Evolutionary conservation across 73 alveolate species (phyloP).

Genomic region (Effrenium voratum): DNA sequence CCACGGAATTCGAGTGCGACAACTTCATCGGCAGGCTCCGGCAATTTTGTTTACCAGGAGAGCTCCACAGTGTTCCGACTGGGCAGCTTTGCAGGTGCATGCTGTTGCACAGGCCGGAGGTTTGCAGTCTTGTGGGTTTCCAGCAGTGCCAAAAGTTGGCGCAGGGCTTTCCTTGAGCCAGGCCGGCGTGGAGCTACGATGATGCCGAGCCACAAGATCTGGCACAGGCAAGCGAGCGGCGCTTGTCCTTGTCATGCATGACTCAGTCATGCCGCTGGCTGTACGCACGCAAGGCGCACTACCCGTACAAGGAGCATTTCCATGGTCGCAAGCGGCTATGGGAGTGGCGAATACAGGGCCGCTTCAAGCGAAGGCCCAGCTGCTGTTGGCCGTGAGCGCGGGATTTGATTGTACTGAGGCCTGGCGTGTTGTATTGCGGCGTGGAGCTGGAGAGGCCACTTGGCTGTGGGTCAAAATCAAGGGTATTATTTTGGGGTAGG

Average conservation of each 20-base stretch:
- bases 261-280: neutral
- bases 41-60: neutral
- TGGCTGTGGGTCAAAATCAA: neutral
- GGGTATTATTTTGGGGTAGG: too few species aligned
- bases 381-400: neutral
- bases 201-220: conserved; percentile 56
- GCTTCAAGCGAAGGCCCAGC: conserved; percentile 58
- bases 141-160: neutral
- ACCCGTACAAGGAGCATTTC: conserved; percentile 82
- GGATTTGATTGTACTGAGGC: neutral
- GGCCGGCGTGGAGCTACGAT: conserved; percentile 92
- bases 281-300: conserved; percentile 26
- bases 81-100: conserved; percentile 53
- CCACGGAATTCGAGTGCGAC: conserved; percentile 85
- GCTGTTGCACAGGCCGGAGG: conserved; percentile 33
- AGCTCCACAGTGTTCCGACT: neutral
- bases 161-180: neutral
- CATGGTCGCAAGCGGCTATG: conserved; percentile 93
- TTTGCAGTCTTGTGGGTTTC: neutral
- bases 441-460: conserved; percentile 58
- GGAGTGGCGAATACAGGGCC: conserved; percentile 89
- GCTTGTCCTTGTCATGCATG: neutral
- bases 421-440: conserved; percentile 50
- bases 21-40: conserved; percentile 84
- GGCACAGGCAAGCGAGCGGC: conserved; percentile 53